These are phyloP conservation scores for Polytrichum formosum DNA, from an alignment of 225 moss, liverwort and hornwort species.

Conservation along the genomic window DNA sequence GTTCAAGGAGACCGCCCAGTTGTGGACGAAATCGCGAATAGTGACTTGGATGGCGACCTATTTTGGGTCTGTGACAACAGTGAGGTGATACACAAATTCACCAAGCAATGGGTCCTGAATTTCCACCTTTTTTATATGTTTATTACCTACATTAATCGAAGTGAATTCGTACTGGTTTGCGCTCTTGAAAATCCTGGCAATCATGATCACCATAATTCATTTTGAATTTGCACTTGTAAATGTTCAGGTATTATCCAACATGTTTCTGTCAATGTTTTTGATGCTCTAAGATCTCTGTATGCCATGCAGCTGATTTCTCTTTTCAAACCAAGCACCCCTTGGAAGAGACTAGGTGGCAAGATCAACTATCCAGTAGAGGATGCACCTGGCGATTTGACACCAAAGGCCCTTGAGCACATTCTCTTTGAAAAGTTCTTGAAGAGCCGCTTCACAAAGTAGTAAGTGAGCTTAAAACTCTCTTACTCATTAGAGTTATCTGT, in stretches of 20 bases:
- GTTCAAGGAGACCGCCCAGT: conserved; percentile 55
- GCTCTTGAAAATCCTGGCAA: no score
- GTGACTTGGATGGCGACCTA: conserved; percentile 50
- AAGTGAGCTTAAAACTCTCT: conserved; percentile 4
- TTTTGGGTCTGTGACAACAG: conserved; percentile 55
- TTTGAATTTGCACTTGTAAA: no score
- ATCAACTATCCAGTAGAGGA: conserved; percentile 49
- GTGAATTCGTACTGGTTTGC: no score
- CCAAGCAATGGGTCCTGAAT: no score
- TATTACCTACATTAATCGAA: no score
- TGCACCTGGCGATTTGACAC: conserved; percentile 38
- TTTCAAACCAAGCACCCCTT: conserved; percentile 47
- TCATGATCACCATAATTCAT: no score
- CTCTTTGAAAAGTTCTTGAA: conserved; percentile 55
- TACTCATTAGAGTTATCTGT: no score
- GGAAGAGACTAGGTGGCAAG: conserved; percentile 53
- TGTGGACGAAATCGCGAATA: conserved; percentile 55
- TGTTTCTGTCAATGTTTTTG: no score
- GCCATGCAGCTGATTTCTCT: conserved; percentile 42
- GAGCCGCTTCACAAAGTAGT: conserved; percentile 44
- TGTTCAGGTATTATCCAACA: no score
- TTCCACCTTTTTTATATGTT: no score
- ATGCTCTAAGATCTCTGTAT: conserved; percentile 11
- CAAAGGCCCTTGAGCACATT: conserved; percentile 38
- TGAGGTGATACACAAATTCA: conserved; percentile 25